Conservation (phyloP, 2,329 filamentous ascomycete species). For the Thelonectria discophora region DNA sequence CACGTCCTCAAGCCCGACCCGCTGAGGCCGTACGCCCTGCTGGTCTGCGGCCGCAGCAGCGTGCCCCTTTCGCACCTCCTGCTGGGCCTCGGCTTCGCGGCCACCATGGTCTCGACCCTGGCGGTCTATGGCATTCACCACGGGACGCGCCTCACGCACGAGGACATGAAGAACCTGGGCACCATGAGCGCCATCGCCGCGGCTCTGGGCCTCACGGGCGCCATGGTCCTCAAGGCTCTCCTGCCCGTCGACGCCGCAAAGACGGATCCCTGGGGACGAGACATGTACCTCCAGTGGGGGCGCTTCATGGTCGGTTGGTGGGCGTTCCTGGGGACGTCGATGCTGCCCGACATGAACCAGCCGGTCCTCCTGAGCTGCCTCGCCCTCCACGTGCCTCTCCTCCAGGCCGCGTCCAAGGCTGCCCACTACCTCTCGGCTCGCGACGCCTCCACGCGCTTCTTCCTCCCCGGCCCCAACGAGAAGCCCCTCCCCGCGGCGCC, state of each 20-base stretch:
- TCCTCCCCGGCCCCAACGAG: conserved; percentile 1
- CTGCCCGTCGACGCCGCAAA: conserved; percentile 11
- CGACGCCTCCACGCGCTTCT: conserved; percentile 20
- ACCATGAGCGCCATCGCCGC: conserved; percentile 24
- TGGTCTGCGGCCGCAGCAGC: conserved; percentile 15
- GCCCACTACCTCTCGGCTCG: conserved; percentile 32
- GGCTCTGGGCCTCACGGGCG: conserved; percentile 29
- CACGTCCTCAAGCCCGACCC: conserved; percentile 26
- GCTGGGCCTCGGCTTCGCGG: conserved; percentile 28
- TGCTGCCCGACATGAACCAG: background rate
- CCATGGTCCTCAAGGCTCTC: conserved; percentile 17
- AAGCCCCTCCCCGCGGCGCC: conserved; percentile 14
- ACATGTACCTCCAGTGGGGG: conserved; percentile 30
- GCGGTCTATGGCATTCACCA: conserved; percentile 33
- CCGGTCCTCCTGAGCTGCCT: conserved; percentile 25
- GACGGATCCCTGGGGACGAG: conserved; percentile 33
- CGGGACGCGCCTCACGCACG: conserved; percentile 11
- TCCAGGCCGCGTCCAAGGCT: conserved; percentile 28
- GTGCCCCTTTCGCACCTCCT: conserved; percentile 32
- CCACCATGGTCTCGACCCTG: conserved; percentile 28
- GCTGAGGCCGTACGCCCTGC: conserved; percentile 16
- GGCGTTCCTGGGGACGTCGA: background rate
- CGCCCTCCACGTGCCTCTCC: conserved; percentile 31
- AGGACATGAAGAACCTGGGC: conserved; percentile 23
- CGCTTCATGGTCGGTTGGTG: conserved; percentile 14